A percentile compares a stretch with the other conserved stretches of the same genome.
These are phyloP conservation scores for Neonectria ditissima DNA, from an alignment of 2,329 filamentous ascomycete species.

Conservation along the genomic window DNA sequence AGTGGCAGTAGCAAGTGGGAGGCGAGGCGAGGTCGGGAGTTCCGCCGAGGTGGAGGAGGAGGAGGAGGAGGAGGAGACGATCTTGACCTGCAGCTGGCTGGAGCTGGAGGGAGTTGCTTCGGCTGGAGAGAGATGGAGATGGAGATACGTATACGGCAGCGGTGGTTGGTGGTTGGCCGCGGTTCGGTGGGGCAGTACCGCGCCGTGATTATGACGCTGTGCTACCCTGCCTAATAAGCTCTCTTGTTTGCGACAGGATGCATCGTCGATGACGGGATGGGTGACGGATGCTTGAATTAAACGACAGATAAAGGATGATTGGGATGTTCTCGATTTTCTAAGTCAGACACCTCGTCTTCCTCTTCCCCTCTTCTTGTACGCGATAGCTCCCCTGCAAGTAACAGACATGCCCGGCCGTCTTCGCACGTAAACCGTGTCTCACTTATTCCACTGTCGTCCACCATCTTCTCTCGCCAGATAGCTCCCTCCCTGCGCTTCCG, in stretches of 20 bases:
- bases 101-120: background rate
- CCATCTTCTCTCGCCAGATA: slow-evolving; percentile 41
- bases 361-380: no score
- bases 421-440: background rate
- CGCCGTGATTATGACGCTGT: slow-evolving; percentile 19
- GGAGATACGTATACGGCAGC: slow-evolving; percentile 11
- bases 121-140: background rate
- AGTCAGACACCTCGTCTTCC: no score
- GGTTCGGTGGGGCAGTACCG: slow-evolving; percentile 17
- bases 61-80: background rate
- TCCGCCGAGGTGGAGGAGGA: background rate
- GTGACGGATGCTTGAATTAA: background rate
- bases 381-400: no score
- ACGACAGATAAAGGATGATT: background rate
- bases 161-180: slow-evolving; percentile 17
- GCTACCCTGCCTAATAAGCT: background rate
- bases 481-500: slow-evolving; percentile 1
- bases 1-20: background rate
- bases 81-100: background rate
- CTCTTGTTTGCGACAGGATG: slow-evolving; percentile 1
- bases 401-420: no score
- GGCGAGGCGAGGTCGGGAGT: slow-evolving; percentile 13
- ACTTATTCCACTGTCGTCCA: slow-evolving; percentile 33
- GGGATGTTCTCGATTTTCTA: no score
- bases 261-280: background rate